A percentile compares a stretch with the other conserved stretches of the same genome.
Conservation (phyloP, 2,329 filamentous ascomycete genomes). For the Rachicladosporium sp. region DNA sequence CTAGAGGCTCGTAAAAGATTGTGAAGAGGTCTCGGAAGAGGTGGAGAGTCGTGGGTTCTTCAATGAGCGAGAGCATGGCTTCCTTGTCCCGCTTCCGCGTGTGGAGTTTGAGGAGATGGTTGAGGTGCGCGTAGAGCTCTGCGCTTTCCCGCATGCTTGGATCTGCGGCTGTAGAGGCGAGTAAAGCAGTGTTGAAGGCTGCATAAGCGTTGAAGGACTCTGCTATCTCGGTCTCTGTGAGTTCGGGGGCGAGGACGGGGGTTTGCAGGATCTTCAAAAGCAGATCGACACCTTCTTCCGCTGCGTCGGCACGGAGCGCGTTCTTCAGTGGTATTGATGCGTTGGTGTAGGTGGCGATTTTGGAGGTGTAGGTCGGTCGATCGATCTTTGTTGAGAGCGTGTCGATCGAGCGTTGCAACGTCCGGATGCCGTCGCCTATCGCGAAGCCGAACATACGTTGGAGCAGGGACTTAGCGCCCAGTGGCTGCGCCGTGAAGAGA, state of each 20-base stretch:
- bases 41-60: conserved; percentile 94
- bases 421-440: conserved; percentile 76
- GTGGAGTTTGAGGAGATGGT: conserved; percentile 85
- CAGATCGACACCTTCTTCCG: conserved; percentile 63
- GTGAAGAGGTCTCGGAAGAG: conserved; percentile 93
- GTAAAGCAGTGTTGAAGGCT: conserved; percentile 63
- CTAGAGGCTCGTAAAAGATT: conserved; percentile 96
- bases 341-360: conserved; percentile 69
- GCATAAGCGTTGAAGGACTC: conserved; percentile 89
- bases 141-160: conserved; percentile 80
- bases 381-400: conserved; percentile 62
- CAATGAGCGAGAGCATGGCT: conserved; percentile 93
- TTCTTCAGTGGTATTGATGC: conserved; percentile 64
- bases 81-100: conserved; percentile 86
- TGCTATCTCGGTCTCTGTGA: conserved; percentile 64
- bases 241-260: conserved; percentile 58
- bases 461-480: conserved; percentile 77
- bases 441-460: conserved; percentile 91
- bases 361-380: conserved; percentile 66
- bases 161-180: conserved; percentile 77
- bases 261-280: conserved; percentile 76
- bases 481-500: conserved; percentile 89
- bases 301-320: conserved; percentile 60
- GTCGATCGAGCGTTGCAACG: conserved; percentile 79
- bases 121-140: conserved; percentile 84